Base-by-base conservation (phyloP, 305 asterid genomes). In the Vinca major region DNA sequence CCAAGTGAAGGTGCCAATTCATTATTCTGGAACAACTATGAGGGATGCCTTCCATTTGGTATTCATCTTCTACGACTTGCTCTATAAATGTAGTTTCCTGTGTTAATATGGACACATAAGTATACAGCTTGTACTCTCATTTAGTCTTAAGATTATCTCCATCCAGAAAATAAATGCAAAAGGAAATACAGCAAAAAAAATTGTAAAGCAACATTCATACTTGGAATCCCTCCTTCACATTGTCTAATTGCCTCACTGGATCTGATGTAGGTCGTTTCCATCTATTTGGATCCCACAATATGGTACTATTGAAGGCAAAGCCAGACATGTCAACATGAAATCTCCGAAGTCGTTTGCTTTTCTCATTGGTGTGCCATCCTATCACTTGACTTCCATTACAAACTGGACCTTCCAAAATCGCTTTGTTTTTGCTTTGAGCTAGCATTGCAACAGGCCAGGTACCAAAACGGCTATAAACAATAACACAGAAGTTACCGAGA, bases 381-480 rank as follows among this genome's bases (percentile, higher is more conserved):
- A 86, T 82, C 61, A 93, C 95, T 84, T 71, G 85, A 78, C 88
- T 87, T 76, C 97, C 95, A 83, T 86, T 86, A 77, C 97, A 93
- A 26, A 91, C 87, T n/a, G 99, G 96, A 65, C 99, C 99, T 85
- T 91, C 97, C 52, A 93, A 74, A 54, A 83, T 83, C 1, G 87
- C 95, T 77, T 93, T 93, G 67, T 82, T 88, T 84, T 86, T 86
- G 84, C 92, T 87, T 78, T 87, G 96, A 14, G 89, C 91, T 66
- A 93, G 79, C 99, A 93, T 89, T 71, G 91, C 95, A 70, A 91
- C 96, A 49, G 97, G 97, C 99, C 99, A 93, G 63, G 96, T 86
- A 78, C 99, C 99, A 79, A 93, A 89, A 67, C 96, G 96, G 62
- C 97, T 93, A 56, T 3, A 71, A 12, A 45, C 44, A 71, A 63